Evolutionary conservation across 306 rosid species (phyloP).

Genomic region (Glycine soja): DNA sequence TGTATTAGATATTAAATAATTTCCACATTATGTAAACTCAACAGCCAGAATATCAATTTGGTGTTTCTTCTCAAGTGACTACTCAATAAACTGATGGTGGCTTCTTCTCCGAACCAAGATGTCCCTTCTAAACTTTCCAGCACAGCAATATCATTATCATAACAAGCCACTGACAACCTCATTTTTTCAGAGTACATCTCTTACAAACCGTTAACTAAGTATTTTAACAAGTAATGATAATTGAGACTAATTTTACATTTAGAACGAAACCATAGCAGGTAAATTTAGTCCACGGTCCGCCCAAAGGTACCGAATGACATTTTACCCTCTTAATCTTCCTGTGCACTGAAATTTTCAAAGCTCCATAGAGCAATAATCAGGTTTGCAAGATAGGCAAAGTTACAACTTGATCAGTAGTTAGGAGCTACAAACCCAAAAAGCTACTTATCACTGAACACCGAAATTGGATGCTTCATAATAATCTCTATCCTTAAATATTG

Average conservation of each 20-base stretch:
- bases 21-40: background rate
- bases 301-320: background rate
- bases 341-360: background rate
- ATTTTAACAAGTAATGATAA: background rate
- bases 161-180: slow-evolving; percentile 29
- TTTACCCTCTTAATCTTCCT: slow-evolving; percentile 32
- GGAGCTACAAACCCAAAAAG: background rate
- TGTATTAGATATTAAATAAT: slow-evolving; percentile 5
- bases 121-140: slow-evolving; percentile 7
- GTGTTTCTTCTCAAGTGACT: background rate
- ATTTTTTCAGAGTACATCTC: background rate
- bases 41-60: background rate
- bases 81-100: slow-evolving; percentile 33
- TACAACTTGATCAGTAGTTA: slow-evolving; percentile 10
- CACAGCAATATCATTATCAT: background rate
- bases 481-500: background rate
- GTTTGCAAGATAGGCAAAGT: background rate
- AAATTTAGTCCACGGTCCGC: background rate
- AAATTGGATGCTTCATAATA: background rate
- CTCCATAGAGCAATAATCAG: slow-evolving; percentile 24
- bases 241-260: background rate
- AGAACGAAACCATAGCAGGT: slow-evolving; percentile 26
- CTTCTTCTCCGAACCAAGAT: slow-evolving; percentile 20
- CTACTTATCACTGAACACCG: background rate
- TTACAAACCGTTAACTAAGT: background rate